Conservation (phyloP, 257 asterid species). For the Oldenlandia corymbosa region DNA sequence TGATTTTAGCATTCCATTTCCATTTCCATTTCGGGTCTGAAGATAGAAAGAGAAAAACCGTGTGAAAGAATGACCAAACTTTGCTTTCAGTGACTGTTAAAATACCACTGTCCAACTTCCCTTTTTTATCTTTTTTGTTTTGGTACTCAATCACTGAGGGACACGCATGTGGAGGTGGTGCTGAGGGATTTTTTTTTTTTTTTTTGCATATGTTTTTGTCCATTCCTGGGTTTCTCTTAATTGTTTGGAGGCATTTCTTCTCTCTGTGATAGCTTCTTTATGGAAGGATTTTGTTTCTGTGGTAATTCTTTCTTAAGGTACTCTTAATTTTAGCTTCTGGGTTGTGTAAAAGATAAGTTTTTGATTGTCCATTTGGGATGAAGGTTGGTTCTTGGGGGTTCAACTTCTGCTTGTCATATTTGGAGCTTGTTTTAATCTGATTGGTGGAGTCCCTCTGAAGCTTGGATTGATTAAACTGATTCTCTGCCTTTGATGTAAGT, state of each 20-base stretch:
- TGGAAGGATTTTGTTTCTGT: constrained; percentile 7
- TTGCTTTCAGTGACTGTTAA: constrained; percentile 24
- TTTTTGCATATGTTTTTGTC: not conserved
- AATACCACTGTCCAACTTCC: constrained; percentile 5
- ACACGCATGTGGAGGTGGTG: constrained; percentile 17
- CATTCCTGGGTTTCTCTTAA: not conserved
- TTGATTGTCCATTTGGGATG: constrained; percentile 15
- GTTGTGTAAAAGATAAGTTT: constrained; percentile 10
- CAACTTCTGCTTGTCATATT: constrained; percentile 15
- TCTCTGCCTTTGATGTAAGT: constrained; percentile 21
- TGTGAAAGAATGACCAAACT: not conserved
- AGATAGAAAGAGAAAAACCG: not conserved
- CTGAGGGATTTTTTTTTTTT: too few relatives aligned
- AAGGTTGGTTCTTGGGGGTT: constrained; percentile 22
- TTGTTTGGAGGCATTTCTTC: constrained; percentile 7
- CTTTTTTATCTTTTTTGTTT: not conserved
- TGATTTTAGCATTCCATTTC: too few relatives aligned
- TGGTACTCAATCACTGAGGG: not conserved
- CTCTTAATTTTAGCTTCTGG: constrained; percentile 21
- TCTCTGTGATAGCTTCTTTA: not conserved
- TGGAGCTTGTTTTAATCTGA: constrained; percentile 20
- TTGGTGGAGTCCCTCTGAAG: constrained; percentile 10
- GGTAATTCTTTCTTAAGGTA: not conserved
- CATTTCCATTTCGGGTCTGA: not conserved
- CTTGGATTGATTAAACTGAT: constrained; percentile 11